Percentiles rank a stretch among this genome's conserved stretches.
Conservation (phyloP, 2,329 filamentous ascomycete species). For the Fusarium falciforme region DNA sequence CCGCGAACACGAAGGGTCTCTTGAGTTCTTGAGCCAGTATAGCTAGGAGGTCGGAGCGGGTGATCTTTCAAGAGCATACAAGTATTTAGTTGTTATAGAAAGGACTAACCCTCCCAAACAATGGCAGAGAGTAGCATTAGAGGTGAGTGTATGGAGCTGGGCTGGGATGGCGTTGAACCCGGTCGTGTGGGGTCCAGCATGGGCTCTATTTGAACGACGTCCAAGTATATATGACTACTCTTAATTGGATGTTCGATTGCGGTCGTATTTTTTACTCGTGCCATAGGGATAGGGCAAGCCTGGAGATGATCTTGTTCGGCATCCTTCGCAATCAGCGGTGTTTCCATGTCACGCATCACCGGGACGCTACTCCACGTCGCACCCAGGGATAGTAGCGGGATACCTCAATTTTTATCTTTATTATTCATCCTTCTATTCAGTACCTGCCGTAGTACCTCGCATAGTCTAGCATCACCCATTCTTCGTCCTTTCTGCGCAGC, state of each 20-base stretch:
- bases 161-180: background rate
- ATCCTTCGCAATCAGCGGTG: background rate
- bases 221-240: background rate
- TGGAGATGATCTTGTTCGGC: background rate
- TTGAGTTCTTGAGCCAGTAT: background rate
- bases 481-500: no score
- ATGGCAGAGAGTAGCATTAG: background rate
- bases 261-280: background rate
- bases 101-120: background rate
- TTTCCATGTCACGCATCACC: background rate
- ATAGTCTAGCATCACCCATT: no score
- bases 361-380: background rate
- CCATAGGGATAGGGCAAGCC: background rate
- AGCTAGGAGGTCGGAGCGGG: background rate
- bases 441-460: no score
- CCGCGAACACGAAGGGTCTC: background rate
- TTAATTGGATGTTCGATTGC: background rate
- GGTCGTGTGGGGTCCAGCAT: background rate
- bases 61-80: background rate
- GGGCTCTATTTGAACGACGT: background rate
- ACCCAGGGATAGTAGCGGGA: no score
- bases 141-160: background rate
- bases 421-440: no score
- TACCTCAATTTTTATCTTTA: no score
- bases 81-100: background rate